phyloP scores from a whole-genome alignment of 441 rosid species.

The Populus hybrid region DNA sequence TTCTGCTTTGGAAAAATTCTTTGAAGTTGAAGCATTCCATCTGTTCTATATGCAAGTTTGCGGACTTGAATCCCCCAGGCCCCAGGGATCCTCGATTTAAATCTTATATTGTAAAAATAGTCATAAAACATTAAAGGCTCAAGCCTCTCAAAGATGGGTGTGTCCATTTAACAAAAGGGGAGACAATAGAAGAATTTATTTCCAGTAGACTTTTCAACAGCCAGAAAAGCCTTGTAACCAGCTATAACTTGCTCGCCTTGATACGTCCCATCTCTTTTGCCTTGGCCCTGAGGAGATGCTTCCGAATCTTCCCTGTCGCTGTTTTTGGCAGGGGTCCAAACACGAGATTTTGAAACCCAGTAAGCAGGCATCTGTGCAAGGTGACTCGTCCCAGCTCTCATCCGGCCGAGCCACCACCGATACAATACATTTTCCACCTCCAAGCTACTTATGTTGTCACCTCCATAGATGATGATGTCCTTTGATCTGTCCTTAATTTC shows the following conservation, averaged over 20 bases:
- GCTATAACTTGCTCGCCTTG: slow-evolving; percentile 56
- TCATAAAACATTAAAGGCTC: not conserved
- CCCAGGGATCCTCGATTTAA: not conserved
- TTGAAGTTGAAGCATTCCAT: no score
- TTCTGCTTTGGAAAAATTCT: no score
- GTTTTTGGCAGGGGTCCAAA: slow-evolving; percentile 87
- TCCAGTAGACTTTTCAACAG: not conserved
- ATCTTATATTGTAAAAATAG: not conserved
- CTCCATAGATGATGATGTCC: slow-evolving; percentile 88
- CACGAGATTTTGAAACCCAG: slow-evolving; percentile 84
- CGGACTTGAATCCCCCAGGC: not conserved
- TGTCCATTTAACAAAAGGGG: not conserved
- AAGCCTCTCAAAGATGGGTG: not conserved
- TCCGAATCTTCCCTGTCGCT: slow-evolving; percentile 90
- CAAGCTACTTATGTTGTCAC: slow-evolving; percentile 88
- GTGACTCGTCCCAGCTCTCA: slow-evolving; percentile 86
- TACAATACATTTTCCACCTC: slow-evolving; percentile 66
- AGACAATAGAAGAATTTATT: not conserved
- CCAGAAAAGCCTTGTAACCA: not conserved
- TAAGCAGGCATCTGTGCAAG: slow-evolving; percentile 88
- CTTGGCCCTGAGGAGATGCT: slow-evolving; percentile 68
- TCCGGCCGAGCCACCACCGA: slow-evolving; percentile 86
- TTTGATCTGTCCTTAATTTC: slow-evolving; percentile 89
- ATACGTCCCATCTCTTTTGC: slow-evolving; percentile 77
- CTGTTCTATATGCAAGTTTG: no score